Evolutionary conservation across 257 asterid species (phyloP).

Genomic region (Gynochthodes officinalis): DNA sequence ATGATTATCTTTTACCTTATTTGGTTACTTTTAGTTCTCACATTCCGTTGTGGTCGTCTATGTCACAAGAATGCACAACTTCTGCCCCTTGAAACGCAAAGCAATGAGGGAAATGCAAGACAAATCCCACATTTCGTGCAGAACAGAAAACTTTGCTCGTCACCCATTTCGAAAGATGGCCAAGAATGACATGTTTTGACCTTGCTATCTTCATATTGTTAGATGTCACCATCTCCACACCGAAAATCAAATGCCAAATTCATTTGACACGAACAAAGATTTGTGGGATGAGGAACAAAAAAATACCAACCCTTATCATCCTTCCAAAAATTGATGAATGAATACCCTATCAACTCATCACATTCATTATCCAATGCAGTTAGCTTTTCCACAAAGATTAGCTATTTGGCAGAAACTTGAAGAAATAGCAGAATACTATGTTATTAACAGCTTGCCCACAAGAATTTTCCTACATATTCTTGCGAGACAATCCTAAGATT

Average conservation of each 20-base stretch:
- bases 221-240: background rate
- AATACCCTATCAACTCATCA: background rate
- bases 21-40: too few species aligned
- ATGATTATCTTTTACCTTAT: too few species aligned
- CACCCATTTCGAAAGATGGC: too few species aligned
- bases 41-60: too few species aligned
- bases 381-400: background rate
- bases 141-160: too few species aligned
- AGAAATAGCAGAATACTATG: background rate
- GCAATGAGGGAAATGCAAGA: too few species aligned
- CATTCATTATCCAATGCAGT: background rate
- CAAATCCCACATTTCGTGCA: too few species aligned
- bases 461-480: conserved; percentile 5
- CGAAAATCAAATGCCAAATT: background rate
- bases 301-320: background rate
- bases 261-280: background rate
- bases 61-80: too few species aligned
- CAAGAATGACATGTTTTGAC: background rate
- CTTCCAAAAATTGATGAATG: background rate
- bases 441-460: background rate
- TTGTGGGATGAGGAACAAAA: background rate
- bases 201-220: background rate
- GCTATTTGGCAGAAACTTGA: background rate
- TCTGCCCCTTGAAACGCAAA: too few species aligned
- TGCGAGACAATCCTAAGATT: background rate